These are phyloP conservation scores for Daldinia vernicosa DNA, from an alignment of 495 filamentous ascomycete species.

Conservation along the genomic window DNA sequence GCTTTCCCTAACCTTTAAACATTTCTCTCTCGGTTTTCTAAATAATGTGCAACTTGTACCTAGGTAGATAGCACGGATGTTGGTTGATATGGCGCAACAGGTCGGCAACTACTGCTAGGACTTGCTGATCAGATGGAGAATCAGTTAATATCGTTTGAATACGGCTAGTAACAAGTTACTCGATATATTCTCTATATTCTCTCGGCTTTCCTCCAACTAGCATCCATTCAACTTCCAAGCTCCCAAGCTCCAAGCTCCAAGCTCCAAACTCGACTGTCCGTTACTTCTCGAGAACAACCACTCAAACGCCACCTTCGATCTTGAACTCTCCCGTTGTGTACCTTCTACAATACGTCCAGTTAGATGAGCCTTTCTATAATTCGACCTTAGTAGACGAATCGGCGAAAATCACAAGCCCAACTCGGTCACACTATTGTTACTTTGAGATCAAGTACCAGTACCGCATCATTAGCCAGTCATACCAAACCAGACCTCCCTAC, in stretches of 20 bases:
- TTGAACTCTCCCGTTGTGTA: not conserved
- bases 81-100: not conserved
- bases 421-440: not conserved
- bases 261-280: not conserved
- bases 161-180: conserved; percentile 2
- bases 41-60: not conserved
- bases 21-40: not conserved
- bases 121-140: conserved; percentile 8
- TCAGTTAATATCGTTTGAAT: conserved; percentile 2
- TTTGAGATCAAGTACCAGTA: not conserved
- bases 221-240: not conserved
- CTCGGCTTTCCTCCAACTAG: not conserved
- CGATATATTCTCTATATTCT: conserved; percentile 1
- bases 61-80: conserved; percentile 1
- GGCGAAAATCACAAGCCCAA: not conserved
- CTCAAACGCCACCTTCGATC: not conserved
- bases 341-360: not conserved
- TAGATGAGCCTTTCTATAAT: not conserved
- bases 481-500: not conserved
- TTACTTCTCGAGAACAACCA: not conserved
- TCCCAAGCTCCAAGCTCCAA: not conserved
- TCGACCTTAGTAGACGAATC: not conserved
- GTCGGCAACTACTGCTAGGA: not conserved
- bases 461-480: not conserved
- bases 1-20: not conserved